Conservation (phyloP, 352 stramenopile genomes). For the Phytophthora hibernalis region DNA sequence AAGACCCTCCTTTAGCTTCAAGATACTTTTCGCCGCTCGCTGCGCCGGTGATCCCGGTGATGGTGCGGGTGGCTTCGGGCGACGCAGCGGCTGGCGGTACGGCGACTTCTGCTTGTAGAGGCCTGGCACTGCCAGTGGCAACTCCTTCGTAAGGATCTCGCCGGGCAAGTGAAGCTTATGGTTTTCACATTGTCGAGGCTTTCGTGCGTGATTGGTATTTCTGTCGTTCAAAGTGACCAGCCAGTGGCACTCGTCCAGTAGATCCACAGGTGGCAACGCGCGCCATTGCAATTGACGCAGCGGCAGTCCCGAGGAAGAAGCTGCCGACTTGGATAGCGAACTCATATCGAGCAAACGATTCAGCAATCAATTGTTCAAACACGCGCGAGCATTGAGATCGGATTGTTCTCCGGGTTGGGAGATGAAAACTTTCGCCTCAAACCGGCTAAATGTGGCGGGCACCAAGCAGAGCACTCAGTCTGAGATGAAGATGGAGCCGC, state of each 20-base stretch:
- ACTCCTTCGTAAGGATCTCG: slow-evolving; percentile 14
- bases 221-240: slow-evolving; percentile 35
- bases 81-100: slow-evolving; percentile 42
- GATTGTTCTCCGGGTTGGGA: background rate
- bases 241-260: slow-evolving; percentile 54
- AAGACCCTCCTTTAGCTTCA: slow-evolving; percentile 56
- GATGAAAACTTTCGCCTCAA: slow-evolving; percentile 11
- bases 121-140: too few species aligned
- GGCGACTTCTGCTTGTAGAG: slow-evolving; percentile 42
- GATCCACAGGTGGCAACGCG: slow-evolving; percentile 40
- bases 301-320: slow-evolving; percentile 19
- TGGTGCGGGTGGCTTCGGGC: slow-evolving; percentile 18
- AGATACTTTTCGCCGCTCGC: slow-evolving; percentile 60
- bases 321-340: slow-evolving; percentile 3
- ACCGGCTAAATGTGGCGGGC: slow-evolving; percentile 30
- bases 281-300: slow-evolving; percentile 51
- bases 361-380: slow-evolving; percentile 30
- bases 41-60: slow-evolving; percentile 49
- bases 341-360: slow-evolving; percentile 3
- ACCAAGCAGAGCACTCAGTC: too few species aligned
- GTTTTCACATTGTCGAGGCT: slow-evolving; percentile 12
- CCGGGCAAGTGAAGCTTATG: slow-evolving; percentile 2
- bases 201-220: slow-evolving; percentile 14
- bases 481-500: slow-evolving; percentile 27
- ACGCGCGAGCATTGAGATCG: slow-evolving; percentile 18